A percentile compares a stretch with the other conserved stretches of the same genome.
Evolutionary conservation across 371 early-diverging fungal genomes (phyloP).

Genomic region (Mucor circinelloides): DNA sequence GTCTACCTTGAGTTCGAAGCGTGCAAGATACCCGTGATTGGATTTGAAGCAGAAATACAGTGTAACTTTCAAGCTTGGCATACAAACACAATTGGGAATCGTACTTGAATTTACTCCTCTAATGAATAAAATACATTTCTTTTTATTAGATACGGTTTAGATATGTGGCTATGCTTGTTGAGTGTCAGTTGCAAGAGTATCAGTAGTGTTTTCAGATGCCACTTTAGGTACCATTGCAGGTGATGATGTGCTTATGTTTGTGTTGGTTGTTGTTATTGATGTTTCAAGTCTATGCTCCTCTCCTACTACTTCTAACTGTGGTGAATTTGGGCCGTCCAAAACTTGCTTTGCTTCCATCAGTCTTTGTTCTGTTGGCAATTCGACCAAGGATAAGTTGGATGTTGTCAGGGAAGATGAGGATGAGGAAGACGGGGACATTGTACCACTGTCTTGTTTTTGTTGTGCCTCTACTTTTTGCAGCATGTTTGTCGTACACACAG

Average conservation of each 20-base stretch:
- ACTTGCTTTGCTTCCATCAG: not conserved
- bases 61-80: too few relatives aligned
- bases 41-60: too few relatives aligned
- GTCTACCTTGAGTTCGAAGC: too few relatives aligned
- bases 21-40: too few relatives aligned
- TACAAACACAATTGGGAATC: too few relatives aligned
- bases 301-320: not conserved
- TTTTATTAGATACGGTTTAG: not conserved
- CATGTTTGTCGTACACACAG: conserved; percentile 74
- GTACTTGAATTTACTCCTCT: too few relatives aligned
- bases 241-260: not conserved
- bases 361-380: conserved; percentile 2
- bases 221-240: not conserved
- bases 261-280: not conserved
- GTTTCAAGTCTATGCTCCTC: not conserved
- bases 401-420: conserved; percentile 7
- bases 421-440: conserved; percentile 9
- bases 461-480: conserved; percentile 31
- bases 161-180: not conserved
- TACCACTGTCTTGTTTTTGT: not conserved
- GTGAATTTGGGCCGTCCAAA: conserved; percentile 2
- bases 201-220: not conserved
- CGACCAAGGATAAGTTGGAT: not conserved
- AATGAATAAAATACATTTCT: not conserved
- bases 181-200: not conserved